These are phyloP conservation scores for Metroxylon sagu DNA, from an alignment of 176 grass and related monocot genomes.

Conservation along the genomic window DNA sequence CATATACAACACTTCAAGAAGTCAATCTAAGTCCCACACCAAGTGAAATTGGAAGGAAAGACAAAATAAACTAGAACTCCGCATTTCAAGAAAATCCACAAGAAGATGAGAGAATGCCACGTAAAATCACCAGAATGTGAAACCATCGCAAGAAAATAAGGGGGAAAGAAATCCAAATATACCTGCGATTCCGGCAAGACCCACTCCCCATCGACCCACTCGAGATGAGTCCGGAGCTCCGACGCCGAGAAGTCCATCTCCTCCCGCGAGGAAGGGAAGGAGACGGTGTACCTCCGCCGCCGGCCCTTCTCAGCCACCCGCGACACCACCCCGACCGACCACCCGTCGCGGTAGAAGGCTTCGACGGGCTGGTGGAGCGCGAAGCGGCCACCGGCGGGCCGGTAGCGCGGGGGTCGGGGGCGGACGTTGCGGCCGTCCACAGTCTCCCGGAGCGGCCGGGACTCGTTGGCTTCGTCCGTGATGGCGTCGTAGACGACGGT, in stretches of 20 bases:
- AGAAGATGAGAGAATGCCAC: not conserved
- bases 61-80: no score
- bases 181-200: constrained; percentile 40
- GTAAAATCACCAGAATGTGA: not conserved
- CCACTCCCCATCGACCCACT: constrained; percentile 53
- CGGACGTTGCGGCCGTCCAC: constrained; percentile 36
- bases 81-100: not conserved
- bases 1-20: no score
- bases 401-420: constrained; percentile 34
- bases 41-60: no score
- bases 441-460: constrained; percentile 22
- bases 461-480: constrained; percentile 1
- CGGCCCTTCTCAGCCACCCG: not conserved
- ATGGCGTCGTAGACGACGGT: constrained; percentile 40
- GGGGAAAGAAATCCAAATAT: not conserved
- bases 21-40: no score
- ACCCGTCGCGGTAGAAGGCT: constrained; percentile 35
- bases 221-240: constrained; percentile 48
- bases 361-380: constrained; percentile 46
- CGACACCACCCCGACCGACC: constrained; percentile 45
- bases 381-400: not conserved
- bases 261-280: constrained; percentile 44
- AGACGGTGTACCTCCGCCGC: constrained; percentile 23
- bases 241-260: constrained; percentile 21
- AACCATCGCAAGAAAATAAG: not conserved